Base-by-base conservation (phyloP, 495 filamentous ascomycete species). In the Peziza echinospora region DNA sequence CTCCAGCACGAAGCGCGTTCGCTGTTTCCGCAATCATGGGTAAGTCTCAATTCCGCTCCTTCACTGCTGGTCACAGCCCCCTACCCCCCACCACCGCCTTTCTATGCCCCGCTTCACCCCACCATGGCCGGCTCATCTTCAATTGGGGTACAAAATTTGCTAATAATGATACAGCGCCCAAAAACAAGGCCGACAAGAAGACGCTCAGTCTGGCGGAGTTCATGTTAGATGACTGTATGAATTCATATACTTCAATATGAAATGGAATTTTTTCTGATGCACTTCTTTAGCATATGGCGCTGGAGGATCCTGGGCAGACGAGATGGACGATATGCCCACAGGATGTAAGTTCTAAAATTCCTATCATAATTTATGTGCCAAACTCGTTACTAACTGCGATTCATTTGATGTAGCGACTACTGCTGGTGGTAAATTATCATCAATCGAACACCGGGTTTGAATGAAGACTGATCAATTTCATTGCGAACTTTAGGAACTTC, bases 221-320 rank as follows among this genome's bases (percentile, higher is more conserved):
- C 70, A 69, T 96, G 69, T 71, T 70, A 49, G 82, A 93, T 58
- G 72, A 82, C 62, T 76, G 87, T 93, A 70, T 42, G 52, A 44
- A 47, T 44, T 49, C 45, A 46, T 28, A 49, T 43, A 49, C 44
- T 8, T n/a, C 8, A 34, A 8, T 8, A 34, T 34, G 26, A 34
- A 34, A 8, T 8, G 26, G n/a, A 8, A 34, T n/a, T 34, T 8
- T 8, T 8, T 34, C n/a, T 34, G 8, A n/a, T 34, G 26, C n/a
- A 34, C 8, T n/a, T n/a, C 26, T 34, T n/a, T n/a, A 53, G 30
- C 1, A 11, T 49, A 59, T 93, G 85, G 77, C 54, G 73, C 83
- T 53, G 84, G n/a, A n/a, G n/a, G 84, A 59, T 93, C 89, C 49
- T 97, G 89, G 89, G 89, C 89, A 52, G 89, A 96, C 68, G 89